Evolutionary conservation across 176 grass and related monocot species (phyloP).

Genomic region (Thinopyrum elongatum): DNA sequence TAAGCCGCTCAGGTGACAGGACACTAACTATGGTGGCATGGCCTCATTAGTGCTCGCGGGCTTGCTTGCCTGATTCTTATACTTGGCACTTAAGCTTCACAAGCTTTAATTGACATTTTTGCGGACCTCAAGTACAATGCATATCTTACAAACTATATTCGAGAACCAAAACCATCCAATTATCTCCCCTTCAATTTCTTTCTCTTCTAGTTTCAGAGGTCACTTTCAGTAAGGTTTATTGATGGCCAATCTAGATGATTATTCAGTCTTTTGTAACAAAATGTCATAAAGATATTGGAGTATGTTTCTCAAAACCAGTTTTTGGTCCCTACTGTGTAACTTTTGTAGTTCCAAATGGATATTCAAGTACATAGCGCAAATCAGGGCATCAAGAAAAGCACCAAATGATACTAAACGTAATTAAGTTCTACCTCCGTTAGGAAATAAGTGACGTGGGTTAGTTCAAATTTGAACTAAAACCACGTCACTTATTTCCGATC

Average conservation of each 20-base stretch:
- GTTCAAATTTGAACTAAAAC: too few species aligned
- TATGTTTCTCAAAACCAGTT: background rate
- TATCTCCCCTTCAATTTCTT: background rate
- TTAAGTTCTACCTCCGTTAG: background rate
- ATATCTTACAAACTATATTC: background rate
- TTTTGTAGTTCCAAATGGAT: background rate
- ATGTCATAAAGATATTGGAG: background rate
- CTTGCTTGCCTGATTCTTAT: background rate
- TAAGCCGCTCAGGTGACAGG: background rate
- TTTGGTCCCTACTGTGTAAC: background rate
- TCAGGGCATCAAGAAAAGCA: background rate
- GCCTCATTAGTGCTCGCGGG: background rate
- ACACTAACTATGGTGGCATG: background rate
- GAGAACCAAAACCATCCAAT: background rate
- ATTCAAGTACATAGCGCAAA: background rate
- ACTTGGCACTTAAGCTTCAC: background rate
- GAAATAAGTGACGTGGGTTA: too few species aligned
- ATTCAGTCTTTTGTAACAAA: background rate
- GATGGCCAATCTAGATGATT: background rate
- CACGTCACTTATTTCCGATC: too few species aligned
- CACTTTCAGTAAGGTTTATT: background rate
- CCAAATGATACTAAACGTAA: background rate
- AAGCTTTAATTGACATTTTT: background rate
- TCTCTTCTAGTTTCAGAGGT: background rate
- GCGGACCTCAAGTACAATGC: background rate